Evolutionary conservation across 352 stramenopile species (phyloP).

Genomic region (Pythium chondricola): DNA sequence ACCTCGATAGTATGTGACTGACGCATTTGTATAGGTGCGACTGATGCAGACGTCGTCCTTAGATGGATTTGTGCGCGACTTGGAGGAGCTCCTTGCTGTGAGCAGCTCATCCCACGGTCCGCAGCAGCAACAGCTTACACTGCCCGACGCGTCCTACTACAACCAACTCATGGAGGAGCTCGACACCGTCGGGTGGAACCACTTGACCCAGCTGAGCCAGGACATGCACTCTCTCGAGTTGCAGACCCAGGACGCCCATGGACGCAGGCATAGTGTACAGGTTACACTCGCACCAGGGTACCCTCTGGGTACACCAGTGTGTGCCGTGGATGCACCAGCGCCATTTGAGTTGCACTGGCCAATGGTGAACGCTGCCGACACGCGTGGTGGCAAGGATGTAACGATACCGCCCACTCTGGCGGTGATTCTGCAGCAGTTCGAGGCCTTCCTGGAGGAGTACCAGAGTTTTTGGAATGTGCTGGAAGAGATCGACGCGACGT

Average conservation of each 20-base stretch:
- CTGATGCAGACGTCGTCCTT: constrained; percentile 52
- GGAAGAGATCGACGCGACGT: constrained; percentile 63
- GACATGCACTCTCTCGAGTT: constrained; percentile 54
- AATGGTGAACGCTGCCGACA: no score
- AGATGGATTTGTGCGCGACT: constrained; percentile 37
- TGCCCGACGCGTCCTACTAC: constrained; percentile 57
- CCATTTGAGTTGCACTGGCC: constrained; percentile 37
- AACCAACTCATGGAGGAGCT: constrained; percentile 51
- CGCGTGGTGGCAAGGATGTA: no score
- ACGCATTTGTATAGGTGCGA: constrained; percentile 19
- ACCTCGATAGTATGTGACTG: no score
- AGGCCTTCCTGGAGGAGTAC: constrained; percentile 47
- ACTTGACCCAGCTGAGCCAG: constrained; percentile 45
- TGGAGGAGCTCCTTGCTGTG: constrained; percentile 57
- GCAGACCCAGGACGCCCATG: constrained; percentile 27
- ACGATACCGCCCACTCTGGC: not conserved
- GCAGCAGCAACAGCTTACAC: not conserved
- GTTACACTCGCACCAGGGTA: constrained; percentile 41
- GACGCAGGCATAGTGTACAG: constrained; percentile 38
- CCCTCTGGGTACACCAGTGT: constrained; percentile 21
- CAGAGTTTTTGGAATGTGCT: constrained; percentile 78
- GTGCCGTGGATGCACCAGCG: constrained; percentile 50
- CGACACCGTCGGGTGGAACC: constrained; percentile 53
- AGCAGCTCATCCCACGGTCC: constrained; percentile 18
- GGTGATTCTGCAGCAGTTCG: constrained; percentile 40